Evolutionary conservation across 257 asterid species (phyloP), one percentile per base, ranked within the genome.

Genomic region (Solanum arcanum): DNA sequence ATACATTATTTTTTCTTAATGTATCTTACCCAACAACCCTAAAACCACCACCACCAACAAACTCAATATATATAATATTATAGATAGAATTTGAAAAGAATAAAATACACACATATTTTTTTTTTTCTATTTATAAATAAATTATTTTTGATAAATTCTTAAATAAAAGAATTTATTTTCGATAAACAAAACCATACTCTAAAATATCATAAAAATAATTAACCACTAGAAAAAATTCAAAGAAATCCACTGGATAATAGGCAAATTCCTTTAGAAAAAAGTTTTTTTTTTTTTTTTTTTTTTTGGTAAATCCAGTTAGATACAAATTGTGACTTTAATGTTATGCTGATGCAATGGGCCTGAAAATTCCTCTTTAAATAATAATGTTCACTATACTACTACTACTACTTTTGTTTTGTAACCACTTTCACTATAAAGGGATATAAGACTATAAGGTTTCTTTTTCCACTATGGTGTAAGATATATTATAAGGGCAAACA

Each of bases 401-500:
- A 73, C 27, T 83, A 72, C 29, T 69, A 18, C 27, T 25, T 78
- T 46, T 21, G 47, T 69, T 56, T 56, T 60, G 56, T 80, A 81
- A 49, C 69, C 3, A 60, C 85, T 87, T 74, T 84, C 85, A 25
- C 87, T 52, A 88, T 91, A 87, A 87, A 86, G 86, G 91, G 92
- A 46, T 52, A 88, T 70, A 70, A 23, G 87, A 91, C 86, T 69
- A 68, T 46, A 52, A 87, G 77, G 85, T 49, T 47, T 56, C 87
- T 59, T 85, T 75, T 68, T 86, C 86, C 74, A 84, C 27, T 70
- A 41, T 86, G 49, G 88, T 86, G 84, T 66, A 87, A 68, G 42
- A n/a, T 83, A 76, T 14, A 66, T 68, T 77, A 88, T 86, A 70
- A 80, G 89, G 86, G 86, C 91, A 88, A 91, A 91, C 91, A 90